phyloP scores from a whole-genome alignment of 768 basidiomycete genomes.

The Lactarius deliciosus region DNA sequence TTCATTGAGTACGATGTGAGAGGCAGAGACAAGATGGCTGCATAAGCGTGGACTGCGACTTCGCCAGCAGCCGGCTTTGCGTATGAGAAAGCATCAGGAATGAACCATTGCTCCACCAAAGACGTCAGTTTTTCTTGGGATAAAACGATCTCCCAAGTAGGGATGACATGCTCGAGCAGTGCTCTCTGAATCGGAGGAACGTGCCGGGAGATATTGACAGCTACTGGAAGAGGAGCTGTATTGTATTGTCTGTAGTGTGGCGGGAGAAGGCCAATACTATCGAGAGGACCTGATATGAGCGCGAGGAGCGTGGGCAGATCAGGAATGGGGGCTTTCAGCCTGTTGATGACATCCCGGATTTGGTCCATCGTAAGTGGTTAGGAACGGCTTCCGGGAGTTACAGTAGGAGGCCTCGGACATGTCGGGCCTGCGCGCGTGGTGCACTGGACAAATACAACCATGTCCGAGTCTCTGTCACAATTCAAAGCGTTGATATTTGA shows the following conservation, averaged over 20 bases:
- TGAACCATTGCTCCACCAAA: conserved; percentile 70
- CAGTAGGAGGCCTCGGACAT: no score
- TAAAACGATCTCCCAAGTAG: conserved; percentile 64
- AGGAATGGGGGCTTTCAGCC: conserved; percentile 39
- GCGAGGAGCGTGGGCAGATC: conserved; percentile 52
- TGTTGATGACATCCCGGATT: conserved; percentile 34
- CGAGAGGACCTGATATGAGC: conserved; percentile 60
- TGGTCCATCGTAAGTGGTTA: conserved; percentile 19
- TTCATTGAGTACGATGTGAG: conserved; percentile 50
- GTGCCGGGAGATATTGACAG: conserved; percentile 38
- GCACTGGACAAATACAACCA: conserved; percentile 6
- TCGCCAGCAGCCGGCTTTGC: conserved; percentile 50
- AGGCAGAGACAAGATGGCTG: conserved; percentile 54
- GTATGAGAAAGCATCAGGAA: conserved; percentile 60
- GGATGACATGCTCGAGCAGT: conserved; percentile 62
- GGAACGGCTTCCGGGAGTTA: no score
- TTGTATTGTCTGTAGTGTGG: conserved; percentile 52
- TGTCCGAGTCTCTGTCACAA: conserved; percentile 30
- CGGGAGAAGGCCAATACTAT: conserved; percentile 56
- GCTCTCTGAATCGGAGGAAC: conserved; percentile 62
- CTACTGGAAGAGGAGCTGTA: conserved; percentile 38
- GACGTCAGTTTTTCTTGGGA: conserved; percentile 45
- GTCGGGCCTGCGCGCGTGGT: no score
- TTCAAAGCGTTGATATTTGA: conserved; percentile 64
- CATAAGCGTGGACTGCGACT: conserved; percentile 60